A percentile compares a stretch with the other conserved stretches of the same genome.
Conservation (phyloP, 2,329 filamentous ascomycete species). For the Epichloe sibirici region DNA sequence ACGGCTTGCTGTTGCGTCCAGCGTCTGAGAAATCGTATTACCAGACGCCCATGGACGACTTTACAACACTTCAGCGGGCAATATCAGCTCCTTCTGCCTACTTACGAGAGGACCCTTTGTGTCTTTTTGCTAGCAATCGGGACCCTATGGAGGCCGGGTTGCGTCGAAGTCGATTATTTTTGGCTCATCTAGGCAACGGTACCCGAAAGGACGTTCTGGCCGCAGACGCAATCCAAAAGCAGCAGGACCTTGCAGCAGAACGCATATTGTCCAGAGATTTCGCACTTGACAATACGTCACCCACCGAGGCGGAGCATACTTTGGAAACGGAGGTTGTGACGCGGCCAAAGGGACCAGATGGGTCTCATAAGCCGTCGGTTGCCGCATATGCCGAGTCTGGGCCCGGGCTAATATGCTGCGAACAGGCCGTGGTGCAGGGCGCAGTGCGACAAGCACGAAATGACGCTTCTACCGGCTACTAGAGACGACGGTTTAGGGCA, state of each 20-base stretch:
- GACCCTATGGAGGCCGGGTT: background rate
- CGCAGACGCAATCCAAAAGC: background rate
- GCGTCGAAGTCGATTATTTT: background rate
- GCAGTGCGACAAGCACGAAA: background rate
- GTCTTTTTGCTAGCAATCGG: background rate
- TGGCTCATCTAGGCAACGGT: background rate
- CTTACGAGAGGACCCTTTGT: background rate
- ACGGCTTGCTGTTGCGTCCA: background rate
- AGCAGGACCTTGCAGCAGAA: background rate
- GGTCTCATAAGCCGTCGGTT: background rate
- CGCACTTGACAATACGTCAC: slow-evolving; percentile 5
- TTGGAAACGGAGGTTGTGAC: slow-evolving; percentile 11
- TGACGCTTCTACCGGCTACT: background rate
- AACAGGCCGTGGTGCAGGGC: background rate
- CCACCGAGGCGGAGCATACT: slow-evolving; percentile 13
- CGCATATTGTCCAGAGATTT: slow-evolving; percentile 5
- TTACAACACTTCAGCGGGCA: background rate
- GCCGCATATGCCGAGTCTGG: background rate
- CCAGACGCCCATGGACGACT: background rate
- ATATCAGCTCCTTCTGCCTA: background rate
- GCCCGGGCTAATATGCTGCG: background rate
- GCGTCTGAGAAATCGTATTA: background rate
- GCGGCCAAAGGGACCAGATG: slow-evolving; percentile 1
- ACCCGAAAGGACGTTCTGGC: background rate
- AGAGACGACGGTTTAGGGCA: slow-evolving; percentile 3